Base-by-base conservation (phyloP, 1,139 yeast genomes). In the Protomyces inundatus region DNA sequence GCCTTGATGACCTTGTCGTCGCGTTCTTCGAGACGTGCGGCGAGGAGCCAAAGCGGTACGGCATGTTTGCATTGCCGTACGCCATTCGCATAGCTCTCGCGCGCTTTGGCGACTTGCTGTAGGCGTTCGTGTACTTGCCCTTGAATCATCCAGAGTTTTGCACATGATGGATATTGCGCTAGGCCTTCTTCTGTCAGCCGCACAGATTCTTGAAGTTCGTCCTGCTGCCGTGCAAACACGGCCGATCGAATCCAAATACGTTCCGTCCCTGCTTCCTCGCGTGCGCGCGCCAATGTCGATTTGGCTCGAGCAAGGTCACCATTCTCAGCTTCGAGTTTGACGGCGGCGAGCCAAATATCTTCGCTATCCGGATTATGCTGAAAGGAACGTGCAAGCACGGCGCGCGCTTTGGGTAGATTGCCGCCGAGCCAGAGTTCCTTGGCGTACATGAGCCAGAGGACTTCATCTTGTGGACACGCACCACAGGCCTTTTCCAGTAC, bases 381-480 rank as follows among this genome's bases (percentile, higher is more conserved):
- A 54, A 82, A 73, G 0, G 88, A 87, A 9, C 77, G 73, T 3
- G 75, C 71, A 5, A 90, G 74, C 1, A 88, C 80, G 0, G 72
- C 70, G 64, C 86, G 77, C 0, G 96, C 88, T 1, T 77, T 79
- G 0, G 71, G 73, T 0, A 80, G 70, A 69, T 87, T 84, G 0
- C 79, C 75, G 1, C 77, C 63, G 2, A 55, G 37, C 85, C 90
- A 84, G 65, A 80, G 77, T 69, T 88, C 95, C 67, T 85, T 85
- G 0, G 95, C 88, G 71, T 82, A 88, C 84, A 86, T 82, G 64
- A 90, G 74, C 75, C 84, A 80, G 63, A 90, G 79, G 4, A 81
- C 70, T 39, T 82, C 83, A 32, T 76, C 73, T 0, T 75, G 69
- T 0, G 88, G 86, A 64, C 86, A 79, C 0, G 77, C 71, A 0